Conservation (phyloP, 1,139 yeast species). For the Debaryomycetaceae sp. region DNA sequence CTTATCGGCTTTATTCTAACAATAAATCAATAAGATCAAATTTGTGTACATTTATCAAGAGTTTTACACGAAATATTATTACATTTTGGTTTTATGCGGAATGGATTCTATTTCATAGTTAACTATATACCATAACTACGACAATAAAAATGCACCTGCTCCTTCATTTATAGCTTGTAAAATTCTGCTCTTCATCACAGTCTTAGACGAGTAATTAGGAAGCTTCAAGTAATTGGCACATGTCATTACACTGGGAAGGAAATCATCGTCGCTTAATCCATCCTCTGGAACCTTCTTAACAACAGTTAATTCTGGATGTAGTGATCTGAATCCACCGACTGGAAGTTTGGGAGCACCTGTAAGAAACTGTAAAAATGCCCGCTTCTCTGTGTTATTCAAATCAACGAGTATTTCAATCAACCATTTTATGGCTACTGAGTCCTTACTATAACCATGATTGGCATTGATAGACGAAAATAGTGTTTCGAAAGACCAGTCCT, state of each 20-base stretch:
- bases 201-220: conserved; percentile 72
- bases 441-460: conserved; percentile 85
- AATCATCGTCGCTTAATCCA: conserved; percentile 68
- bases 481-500: conserved; percentile 80
- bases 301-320: conserved; percentile 82
- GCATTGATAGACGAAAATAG: conserved; percentile 66
- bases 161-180: conserved; percentile 81
- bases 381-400: conserved; percentile 52
- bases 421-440: conserved; percentile 60
- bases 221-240: conserved; percentile 92
- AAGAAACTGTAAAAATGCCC: conserved; percentile 78
- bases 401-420: conserved; percentile 58
- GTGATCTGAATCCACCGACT: conserved; percentile 85
- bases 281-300: conserved; percentile 78
- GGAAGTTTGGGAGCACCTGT: conserved; percentile 95
- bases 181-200: conserved; percentile 56
- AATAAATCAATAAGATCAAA: too few species aligned
- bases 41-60: too few species aligned
- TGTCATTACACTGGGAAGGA: conserved; percentile 96
- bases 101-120: too few species aligned
- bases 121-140: conserved; percentile 28
- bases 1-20: too few species aligned
- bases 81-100: too few species aligned
- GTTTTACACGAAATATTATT: too few species aligned
- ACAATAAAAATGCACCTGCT: conserved; percentile 80